Evolutionary conservation across 495 filamentous ascomycete genomes (phyloP).

Genomic region (Oidiodendron maius): DNA sequence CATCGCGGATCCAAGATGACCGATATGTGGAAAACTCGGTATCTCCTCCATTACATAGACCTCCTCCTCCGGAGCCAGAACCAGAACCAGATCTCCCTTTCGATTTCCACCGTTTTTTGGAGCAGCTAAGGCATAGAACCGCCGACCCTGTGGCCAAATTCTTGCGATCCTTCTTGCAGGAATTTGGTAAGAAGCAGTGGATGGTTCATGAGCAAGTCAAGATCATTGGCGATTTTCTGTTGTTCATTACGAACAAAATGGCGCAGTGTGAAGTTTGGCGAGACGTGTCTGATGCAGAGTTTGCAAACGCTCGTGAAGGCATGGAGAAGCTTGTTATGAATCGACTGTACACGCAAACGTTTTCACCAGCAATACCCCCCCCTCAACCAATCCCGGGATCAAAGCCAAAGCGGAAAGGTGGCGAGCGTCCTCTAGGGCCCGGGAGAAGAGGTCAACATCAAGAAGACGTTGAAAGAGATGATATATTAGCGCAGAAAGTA

Average conservation of each 20-base stretch:
- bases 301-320: conserved; percentile 95
- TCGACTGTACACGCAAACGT: conserved; percentile 89
- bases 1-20: conserved; percentile 30
- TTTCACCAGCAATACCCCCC: conserved; percentile 85
- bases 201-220: conserved; percentile 99
- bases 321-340: conserved; percentile 99
- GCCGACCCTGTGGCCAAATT: conserved; percentile 96
- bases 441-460: conserved; percentile 92
- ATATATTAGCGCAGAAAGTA: conserved; percentile 91
- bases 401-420: conserved; percentile 62
- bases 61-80: conserved; percentile 76
- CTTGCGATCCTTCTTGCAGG: conserved; percentile 84
- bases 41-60: conserved; percentile 57
- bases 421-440: conserved; percentile 66
- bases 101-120: conserved; percentile 95
- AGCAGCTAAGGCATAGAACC: conserved; percentile 89
- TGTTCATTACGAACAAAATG: conserved; percentile 99
- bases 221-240: conserved; percentile 92
- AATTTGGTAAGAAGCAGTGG: conserved; percentile 98
- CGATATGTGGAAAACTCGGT: conserved; percentile 33
- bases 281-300: conserved; percentile 90
- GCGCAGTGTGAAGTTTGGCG: conserved; percentile 97
- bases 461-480: conserved; percentile 95
- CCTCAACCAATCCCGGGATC: conserved; percentile 66
- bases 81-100: conserved; percentile 88